Evolutionary conservation across 306 rosid species (phyloP).

Genomic region (Cajanus cajan): DNA sequence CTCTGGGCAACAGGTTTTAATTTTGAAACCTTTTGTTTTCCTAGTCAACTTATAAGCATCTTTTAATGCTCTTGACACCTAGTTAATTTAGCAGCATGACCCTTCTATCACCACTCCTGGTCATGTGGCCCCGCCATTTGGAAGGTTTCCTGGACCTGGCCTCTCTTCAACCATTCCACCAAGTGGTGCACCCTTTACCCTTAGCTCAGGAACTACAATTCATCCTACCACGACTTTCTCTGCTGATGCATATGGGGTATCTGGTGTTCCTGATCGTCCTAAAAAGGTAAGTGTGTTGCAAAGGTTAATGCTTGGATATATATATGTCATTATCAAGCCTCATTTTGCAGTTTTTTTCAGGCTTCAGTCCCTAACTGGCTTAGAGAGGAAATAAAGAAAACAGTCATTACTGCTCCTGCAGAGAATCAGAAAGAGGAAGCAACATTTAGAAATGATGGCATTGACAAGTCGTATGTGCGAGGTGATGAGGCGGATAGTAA

Average conservation of each 20-base stretch:
- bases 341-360: slow-evolving; percentile 47
- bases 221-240: slow-evolving; percentile 65
- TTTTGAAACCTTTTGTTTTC: slow-evolving; percentile 22
- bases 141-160: slow-evolving; percentile 80
- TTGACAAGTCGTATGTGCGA: slow-evolving; percentile 52
- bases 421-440: slow-evolving; percentile 74
- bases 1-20: slow-evolving; percentile 80
- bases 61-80: slow-evolving; percentile 33
- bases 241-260: slow-evolving; percentile 75
- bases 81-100: slow-evolving; percentile 65
- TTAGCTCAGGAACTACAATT: slow-evolving; percentile 56
- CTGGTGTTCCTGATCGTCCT: slow-evolving; percentile 83
- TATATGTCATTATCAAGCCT: slow-evolving; percentile 21
- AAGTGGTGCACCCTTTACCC: slow-evolving; percentile 57
- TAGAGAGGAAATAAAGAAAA: slow-evolving; percentile 91
- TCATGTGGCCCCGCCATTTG: slow-evolving; percentile 63
- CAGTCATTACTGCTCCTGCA: slow-evolving; percentile 64
- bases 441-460: slow-evolving; percentile 44
- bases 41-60: background rate
- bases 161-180: slow-evolving; percentile 63
- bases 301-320: slow-evolving; percentile 28
- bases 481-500: slow-evolving; percentile 74
- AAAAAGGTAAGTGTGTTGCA: slow-evolving; percentile 65
- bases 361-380: slow-evolving; percentile 98
- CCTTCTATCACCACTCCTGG: slow-evolving; percentile 68